Base-by-base conservation (phyloP, 768 basidiomycete genomes). In the Leucocoprinus leucothites region DNA sequence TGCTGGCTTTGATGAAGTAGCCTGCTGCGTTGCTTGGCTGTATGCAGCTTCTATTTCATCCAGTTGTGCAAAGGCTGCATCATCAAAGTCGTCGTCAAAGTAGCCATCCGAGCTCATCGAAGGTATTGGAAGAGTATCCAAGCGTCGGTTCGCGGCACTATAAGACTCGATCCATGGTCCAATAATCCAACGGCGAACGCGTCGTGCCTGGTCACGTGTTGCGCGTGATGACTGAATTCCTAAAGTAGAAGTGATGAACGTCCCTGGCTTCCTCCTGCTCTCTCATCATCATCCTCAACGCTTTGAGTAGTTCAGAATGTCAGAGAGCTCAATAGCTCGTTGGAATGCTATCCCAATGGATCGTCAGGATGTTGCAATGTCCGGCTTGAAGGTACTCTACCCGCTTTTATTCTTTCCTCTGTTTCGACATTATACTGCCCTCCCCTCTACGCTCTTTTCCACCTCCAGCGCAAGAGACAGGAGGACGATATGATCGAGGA, bases 81-180 rank as follows among this genome's bases (percentile, higher is more conserved):
- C 78, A 67, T 90, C 80, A 36, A 87, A 63, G 26, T 86, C 85
- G 58, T 83, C 64, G 58, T 82, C 80, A 65, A 87, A 91, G 64
- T 85, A 89, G 40, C 78, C 85, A 71, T 89, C 89, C 34, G 87
- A 89, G 74, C 84, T 87, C 88, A 91, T 89, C 58, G 43, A 45
- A 28, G 38, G n/a, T 38, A 55, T n/a, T n/a, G 26, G n/a, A 22
- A 38, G 34, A 48, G 51, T 42, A 21, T 40, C 7, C 9, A 46
- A 43, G 36, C 31, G 11, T 31, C 24, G 11, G 11, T 28, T 19
- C 38, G 44, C 31, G 34, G 3, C 16, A 14, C 26, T 34, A 9
- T 25, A 41, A 22, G 56, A 57, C 3, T 11, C n/a, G 13, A 31
- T 31, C 31, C 31, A 31, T 31, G 31, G 31, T 31, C 31, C 34